Evolutionary conservation across 164 flowering plant genomes (phyloP).

Genomic region (Pachysandra terminalis): DNA sequence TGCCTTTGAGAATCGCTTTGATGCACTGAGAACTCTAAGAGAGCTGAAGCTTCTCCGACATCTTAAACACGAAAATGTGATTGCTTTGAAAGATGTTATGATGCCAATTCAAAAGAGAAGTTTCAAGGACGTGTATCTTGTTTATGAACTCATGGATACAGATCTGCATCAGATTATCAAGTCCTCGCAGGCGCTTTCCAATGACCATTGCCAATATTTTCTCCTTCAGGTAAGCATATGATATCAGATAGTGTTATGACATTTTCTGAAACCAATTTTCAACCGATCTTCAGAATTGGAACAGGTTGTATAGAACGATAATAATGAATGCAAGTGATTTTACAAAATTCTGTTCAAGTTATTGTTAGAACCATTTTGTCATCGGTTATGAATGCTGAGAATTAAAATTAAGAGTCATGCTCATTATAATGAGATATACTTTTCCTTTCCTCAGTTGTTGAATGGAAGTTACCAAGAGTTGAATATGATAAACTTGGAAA

Average conservation of each 20-base stretch:
- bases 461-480: too few species aligned
- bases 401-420: too few species aligned
- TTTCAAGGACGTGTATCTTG: slow-evolving; percentile 89
- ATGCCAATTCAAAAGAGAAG: slow-evolving; percentile 64
- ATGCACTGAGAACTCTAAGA: slow-evolving; percentile 84
- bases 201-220: slow-evolving; percentile 91
- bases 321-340: too few species aligned
- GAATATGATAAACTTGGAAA: too few species aligned
- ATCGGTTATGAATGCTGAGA: too few species aligned
- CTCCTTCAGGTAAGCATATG: slow-evolving; percentile 68
- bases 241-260: neutral
- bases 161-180: slow-evolving; percentile 92
- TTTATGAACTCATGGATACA: slow-evolving; percentile 95
- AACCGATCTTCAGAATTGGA: neutral
- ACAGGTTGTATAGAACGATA: too few species aligned
- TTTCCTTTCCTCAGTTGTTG: too few species aligned
- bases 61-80: slow-evolving; percentile 82
- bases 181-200: slow-evolving; percentile 76
- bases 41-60: slow-evolving; percentile 86
- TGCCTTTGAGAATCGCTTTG: slow-evolving; percentile 77
- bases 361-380: too few species aligned
- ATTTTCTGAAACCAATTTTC: neutral
- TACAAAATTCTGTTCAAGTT: too few species aligned
- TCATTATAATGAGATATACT: too few species aligned
- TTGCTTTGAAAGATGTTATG: slow-evolving; percentile 87